Conservation (phyloP, 1,139 yeast species). For the Candida mesenterica region DNA sequence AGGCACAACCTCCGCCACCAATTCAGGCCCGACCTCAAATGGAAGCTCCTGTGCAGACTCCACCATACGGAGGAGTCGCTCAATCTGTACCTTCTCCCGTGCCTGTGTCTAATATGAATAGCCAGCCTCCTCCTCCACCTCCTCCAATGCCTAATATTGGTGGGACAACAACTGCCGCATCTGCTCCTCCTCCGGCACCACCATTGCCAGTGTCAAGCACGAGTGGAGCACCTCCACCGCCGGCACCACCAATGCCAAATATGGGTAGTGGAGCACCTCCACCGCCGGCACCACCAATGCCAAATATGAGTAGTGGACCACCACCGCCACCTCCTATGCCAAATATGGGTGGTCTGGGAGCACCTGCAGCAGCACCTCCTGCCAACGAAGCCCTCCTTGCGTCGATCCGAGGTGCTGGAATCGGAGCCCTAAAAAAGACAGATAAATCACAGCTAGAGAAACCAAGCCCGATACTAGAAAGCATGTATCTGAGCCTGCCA, state of each 20-base stretch:
- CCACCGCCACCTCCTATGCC: slow-evolving; percentile 24
- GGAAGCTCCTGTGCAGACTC: slow-evolving; percentile 16
- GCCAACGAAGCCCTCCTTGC: slow-evolving; percentile 73
- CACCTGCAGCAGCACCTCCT: slow-evolving; percentile 20
- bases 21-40: slow-evolving; percentile 14
- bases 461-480: slow-evolving; percentile 71
- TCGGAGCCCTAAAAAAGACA: slow-evolving; percentile 66
- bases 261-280: background rate
- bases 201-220: slow-evolving; percentile 20
- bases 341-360: slow-evolving; percentile 9
- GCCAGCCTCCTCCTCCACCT: slow-evolving; percentile 12
- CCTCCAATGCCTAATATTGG: slow-evolving; percentile 19
- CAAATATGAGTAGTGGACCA: slow-evolving; percentile 1
- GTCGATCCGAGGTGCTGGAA: slow-evolving; percentile 78
- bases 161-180: slow-evolving; percentile 7
- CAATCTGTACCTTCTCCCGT: slow-evolving; percentile 10
- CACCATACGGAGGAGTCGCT: slow-evolving; percentile 19
- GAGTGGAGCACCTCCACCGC: slow-evolving; percentile 5
- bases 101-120: slow-evolving; percentile 7
- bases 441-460: slow-evolving; percentile 82
- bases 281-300: slow-evolving; percentile 22
- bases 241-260: slow-evolving; percentile 23
- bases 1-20: slow-evolving; percentile 18
- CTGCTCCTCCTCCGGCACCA: slow-evolving; percentile 14
- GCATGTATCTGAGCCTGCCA: slow-evolving; percentile 61